Base-by-base conservation (phyloP, 2,329 filamentous ascomycete species). In the Penicillium sclerotigenum region DNA sequence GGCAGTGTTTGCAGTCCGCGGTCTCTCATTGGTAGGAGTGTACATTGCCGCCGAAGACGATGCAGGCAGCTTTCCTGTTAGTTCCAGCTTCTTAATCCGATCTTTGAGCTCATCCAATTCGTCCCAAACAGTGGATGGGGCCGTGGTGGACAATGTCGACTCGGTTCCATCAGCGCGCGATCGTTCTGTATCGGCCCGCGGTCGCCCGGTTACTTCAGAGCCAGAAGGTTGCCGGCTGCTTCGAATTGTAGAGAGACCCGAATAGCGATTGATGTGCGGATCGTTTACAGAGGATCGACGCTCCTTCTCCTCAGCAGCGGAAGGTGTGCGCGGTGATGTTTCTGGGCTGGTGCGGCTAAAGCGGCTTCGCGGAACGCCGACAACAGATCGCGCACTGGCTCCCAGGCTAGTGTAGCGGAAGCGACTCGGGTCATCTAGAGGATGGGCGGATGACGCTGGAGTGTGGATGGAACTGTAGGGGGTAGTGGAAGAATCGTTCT, bases 61-160 rank as follows among this genome's bases (percentile, higher is more conserved):
- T 0, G 90, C 79, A 0, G 92, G 91, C 33, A 94, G 78, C 73
- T 95, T 96, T 56, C 92, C 92, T 2, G 90, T 95, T 64, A 95
- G 75, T 72, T 97, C 94, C 10, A 99, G 82, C 58, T 91, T 89
- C 65, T 90, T 87, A 65, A 99, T 96, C 29, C 94, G 86, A 38
- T 90, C 94, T 72, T 97, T 97, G 45, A 99, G 78, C 62, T 97
- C 94, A 65, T 97, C 94, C 28, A 99, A 77, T 73, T 99, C 94
- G 70, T 97, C 94, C 94, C 94, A 99, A 3, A 99, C 90, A 0
- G 91, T 97, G 2, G 91, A 95, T 13, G 92, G 90, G 1, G 90
- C 91, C 1, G 88, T 91, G 0, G 90, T 94, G 0, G 94, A 97
- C 33, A 89, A 82, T 0, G 89, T 93, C 0, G 94, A 97, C 66